Percentiles rank a stretch among this genome's conserved stretches.
Evolutionary conservation across 176 grass and related monocot species (phyloP).

Genomic region (Oryza officinalis): DNA sequence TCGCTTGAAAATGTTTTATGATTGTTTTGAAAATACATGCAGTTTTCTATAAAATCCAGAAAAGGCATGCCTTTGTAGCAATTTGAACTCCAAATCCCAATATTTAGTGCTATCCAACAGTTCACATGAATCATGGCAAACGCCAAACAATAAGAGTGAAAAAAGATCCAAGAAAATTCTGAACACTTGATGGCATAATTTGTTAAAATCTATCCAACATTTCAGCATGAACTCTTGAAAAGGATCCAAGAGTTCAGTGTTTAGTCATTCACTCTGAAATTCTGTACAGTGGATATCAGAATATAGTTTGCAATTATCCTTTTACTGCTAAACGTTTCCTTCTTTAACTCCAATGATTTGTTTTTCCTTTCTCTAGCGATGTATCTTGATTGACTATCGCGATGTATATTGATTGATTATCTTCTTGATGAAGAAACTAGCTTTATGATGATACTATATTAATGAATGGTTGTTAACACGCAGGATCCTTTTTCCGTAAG

Average conservation of each 20-base stretch:
- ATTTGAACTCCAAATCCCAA: not conserved
- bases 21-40: not conserved
- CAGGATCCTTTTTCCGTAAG: slow-evolving; percentile 81
- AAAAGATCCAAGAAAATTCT: slow-evolving; percentile 15
- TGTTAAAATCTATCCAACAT: not conserved
- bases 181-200: not conserved
- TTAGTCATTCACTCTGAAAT: not conserved
- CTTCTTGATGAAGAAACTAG: slow-evolving; percentile 17
- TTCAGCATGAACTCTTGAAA: too few species aligned
- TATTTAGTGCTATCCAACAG: not conserved
- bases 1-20: not conserved
- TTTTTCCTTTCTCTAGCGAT: not conserved
- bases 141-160: not conserved
- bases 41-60: not conserved
- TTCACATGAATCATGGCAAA: not conserved
- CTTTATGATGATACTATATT: slow-evolving; percentile 10
- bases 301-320: slow-evolving; percentile 19
- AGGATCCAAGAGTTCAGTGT: not conserved
- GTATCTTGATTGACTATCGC: slow-evolving; percentile 18
- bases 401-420: slow-evolving; percentile 24
- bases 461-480: slow-evolving; percentile 36
- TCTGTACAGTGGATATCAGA: not conserved
- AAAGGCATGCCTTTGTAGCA: not conserved
- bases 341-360: slow-evolving; percentile 19
- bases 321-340: slow-evolving; percentile 3